Conservation (phyloP, 768 basidiomycete species). For the Russula dissimulans region DNA sequence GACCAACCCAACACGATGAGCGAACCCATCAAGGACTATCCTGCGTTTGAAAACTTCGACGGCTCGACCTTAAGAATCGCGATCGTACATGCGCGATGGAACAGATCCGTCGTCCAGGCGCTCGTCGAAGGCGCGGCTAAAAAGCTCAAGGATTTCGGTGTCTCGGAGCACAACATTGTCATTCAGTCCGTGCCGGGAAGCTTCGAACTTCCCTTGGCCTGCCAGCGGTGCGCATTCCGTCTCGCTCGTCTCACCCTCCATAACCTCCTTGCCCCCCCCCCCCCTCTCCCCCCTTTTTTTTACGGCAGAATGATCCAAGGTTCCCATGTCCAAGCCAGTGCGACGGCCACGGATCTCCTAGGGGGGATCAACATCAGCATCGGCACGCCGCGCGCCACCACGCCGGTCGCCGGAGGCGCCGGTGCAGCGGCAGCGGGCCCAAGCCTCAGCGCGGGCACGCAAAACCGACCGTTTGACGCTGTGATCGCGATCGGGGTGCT, state of each 20-base stretch:
- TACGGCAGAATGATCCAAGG: constrained; percentile 71
- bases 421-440: constrained; percentile 18
- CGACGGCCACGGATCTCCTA: constrained; percentile 74
- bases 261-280: neutral
- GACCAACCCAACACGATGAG: constrained; percentile 4
- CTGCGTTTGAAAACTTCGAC: constrained; percentile 56
- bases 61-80: constrained; percentile 77
- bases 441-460: constrained; percentile 25
- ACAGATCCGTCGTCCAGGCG: constrained; percentile 76
- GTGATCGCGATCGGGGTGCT: constrained; percentile 96
- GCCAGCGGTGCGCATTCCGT: constrained; percentile 55
- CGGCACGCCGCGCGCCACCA: constrained; percentile 40
- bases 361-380: constrained; percentile 43
- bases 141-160: constrained; percentile 78
- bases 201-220: constrained; percentile 85
- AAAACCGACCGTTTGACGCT: constrained; percentile 74
- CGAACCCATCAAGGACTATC: constrained; percentile 70
- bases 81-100: constrained; percentile 97
- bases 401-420: constrained; percentile 38
- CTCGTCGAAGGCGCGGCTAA: constrained; percentile 70
- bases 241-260: neutral
- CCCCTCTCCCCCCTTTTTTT: constrained; percentile 3
- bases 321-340: constrained; percentile 70
- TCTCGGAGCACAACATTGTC: constrained; percentile 84
- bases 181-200: constrained; percentile 90